These are phyloP conservation scores for Stachybotrys elegans DNA, from an alignment of 2,329 filamentous ascomycete genomes.

Conservation along the genomic window DNA sequence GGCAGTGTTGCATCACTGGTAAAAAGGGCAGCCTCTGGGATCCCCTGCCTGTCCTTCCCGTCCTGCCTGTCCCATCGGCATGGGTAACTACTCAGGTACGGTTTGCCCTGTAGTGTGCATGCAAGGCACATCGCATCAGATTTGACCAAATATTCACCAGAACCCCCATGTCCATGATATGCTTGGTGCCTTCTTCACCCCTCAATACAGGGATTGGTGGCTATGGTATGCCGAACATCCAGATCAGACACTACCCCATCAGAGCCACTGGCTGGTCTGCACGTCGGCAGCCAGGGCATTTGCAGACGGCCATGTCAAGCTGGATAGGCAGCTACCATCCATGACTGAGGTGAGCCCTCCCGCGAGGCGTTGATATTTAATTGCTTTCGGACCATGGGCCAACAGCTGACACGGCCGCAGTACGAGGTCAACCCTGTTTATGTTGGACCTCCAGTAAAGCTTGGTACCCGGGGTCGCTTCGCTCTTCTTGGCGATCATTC, in stretches of 20 bases:
- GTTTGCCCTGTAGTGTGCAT: background rate
- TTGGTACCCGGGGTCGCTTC: constrained; percentile 16
- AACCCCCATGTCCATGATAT: constrained; percentile 5
- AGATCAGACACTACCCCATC: constrained; percentile 1
- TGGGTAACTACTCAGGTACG: constrained; percentile 7
- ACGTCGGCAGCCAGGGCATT: constrained; percentile 18
- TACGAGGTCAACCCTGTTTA: constrained; percentile 3
- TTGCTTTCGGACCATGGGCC: background rate
- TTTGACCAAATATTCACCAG: background rate
- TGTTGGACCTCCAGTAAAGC: constrained; percentile 5
- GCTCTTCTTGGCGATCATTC: constrained; percentile 26
- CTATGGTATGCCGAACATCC: constrained; percentile 16
- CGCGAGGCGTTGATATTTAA: background rate
- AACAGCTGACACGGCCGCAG: constrained; percentile 1
- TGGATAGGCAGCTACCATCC: constrained; percentile 19
- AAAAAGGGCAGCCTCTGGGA: constrained; percentile 3
- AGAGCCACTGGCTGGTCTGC: constrained; percentile 24
- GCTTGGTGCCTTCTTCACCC: constrained; percentile 22
- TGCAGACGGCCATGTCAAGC: constrained; percentile 13
- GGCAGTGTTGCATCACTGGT: constrained; percentile 10
- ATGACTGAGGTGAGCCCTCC: constrained; percentile 21
- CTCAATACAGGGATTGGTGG: constrained; percentile 25
- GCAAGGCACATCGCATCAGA: too few relatives aligned
- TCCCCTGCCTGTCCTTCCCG: constrained; percentile 4
- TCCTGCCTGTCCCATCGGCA: constrained; percentile 5